Evolutionary conservation across 345 rosid genomes (phyloP).

Genomic region (Salix arbutifolia): DNA sequence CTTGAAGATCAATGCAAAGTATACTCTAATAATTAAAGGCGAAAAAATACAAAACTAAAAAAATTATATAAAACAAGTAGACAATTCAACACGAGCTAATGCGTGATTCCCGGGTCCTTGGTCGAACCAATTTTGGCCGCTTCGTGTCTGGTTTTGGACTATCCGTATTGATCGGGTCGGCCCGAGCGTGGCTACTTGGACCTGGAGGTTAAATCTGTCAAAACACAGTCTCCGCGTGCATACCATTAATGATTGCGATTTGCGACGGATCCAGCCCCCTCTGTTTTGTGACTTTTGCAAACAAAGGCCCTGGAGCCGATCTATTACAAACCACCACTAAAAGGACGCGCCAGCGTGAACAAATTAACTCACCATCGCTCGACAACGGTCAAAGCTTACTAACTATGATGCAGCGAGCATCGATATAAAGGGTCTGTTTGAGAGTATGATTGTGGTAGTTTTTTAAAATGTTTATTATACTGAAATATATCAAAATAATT

Average conservation of each 20-base stretch:
- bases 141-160: neutral
- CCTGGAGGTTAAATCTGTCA: slow-evolving; percentile 21
- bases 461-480: no score
- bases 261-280: slow-evolving; percentile 25
- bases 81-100: neutral
- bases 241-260: slow-evolving; percentile 50
- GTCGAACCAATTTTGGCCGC: slow-evolving; percentile 3
- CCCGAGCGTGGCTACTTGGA: slow-evolving; percentile 15
- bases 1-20: neutral
- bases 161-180: slow-evolving; percentile 8
- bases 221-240: slow-evolving; percentile 49
- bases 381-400: neutral
- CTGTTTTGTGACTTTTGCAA: slow-evolving; percentile 18
- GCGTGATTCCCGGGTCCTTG: slow-evolving; percentile 21
- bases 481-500: no score
- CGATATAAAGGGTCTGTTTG: no score
- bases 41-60: neutral
- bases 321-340: neutral
- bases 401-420: neutral
- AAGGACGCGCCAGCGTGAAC: neutral
- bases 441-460: no score
- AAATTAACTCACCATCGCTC: neutral
- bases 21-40: neutral
- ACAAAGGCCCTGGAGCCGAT: neutral
- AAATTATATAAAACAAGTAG: neutral